Base-by-base conservation (phyloP, 108 stramenopile species). In the Cyclotella atomus region DNA sequence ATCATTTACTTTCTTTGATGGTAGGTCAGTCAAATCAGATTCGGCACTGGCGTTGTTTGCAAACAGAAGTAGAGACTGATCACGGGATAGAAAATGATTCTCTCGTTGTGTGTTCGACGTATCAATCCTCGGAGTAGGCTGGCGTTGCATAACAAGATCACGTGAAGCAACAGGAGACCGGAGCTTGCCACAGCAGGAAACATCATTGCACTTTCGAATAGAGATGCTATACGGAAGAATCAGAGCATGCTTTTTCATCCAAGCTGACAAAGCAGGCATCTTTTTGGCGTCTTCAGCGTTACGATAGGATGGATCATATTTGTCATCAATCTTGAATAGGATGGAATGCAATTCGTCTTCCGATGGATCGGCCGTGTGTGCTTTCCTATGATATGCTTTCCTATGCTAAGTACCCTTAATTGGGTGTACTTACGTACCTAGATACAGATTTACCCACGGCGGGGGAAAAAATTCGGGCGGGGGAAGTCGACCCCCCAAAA, bases 11-110 rank as follows among this genome's bases (percentile, higher is more conserved):
- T 16, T 17, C 16, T 56, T 56, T 6, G 55, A 56, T 27, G 55
- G 55, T 17, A 56, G 55, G 25, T 56, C 55, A 56, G 55, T 16
- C 55, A 56, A 56, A 56, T 56, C 55, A 27, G 14, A 56, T 28
- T 4, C 21, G 3, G 25, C 25, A 8, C 10, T 4, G 24, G 6
- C 21, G 5, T 56, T 56, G 55, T 17, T 17, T 16, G 24, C 55
- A 16, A 17, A 28, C 29, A 56, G 55, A 56, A 21, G 55, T 4
- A 56, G 55, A 16, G 55, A 21, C 6, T 56, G 25, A 9, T 6
- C 3, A 28, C 55, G 55, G 3, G 6, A 16, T 6, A 56, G 27
- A 27, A 30, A 56, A 28, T 56, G 55, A 3, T 17, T 17, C 4
- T 5, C 5, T 17, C 55, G 4, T 28, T 56, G 4, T 5, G 6